These are phyloP conservation scores for Phanerochaete carnosa DNA, from an alignment of 768 basidiomycete species.

Conservation along the genomic window DNA sequence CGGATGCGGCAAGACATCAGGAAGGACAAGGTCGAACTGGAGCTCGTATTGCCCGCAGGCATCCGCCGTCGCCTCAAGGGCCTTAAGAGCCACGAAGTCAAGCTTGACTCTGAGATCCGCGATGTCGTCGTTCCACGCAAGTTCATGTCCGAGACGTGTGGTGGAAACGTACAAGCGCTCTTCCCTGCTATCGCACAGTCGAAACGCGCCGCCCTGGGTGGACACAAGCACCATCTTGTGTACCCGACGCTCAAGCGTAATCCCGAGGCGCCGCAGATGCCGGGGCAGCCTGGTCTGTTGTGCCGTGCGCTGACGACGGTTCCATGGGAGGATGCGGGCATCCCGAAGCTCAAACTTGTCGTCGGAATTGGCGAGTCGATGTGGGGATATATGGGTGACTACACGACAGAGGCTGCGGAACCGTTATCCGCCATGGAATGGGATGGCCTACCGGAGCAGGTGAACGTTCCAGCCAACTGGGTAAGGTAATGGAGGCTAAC, in stretches of 20 bases:
- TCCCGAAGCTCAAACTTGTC: not conserved
- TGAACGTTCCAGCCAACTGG: not conserved
- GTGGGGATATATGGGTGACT: constrained; percentile 11
- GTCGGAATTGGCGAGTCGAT: not conserved
- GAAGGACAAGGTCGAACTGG: not conserved
- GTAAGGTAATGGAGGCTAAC: not conserved
- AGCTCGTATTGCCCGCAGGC: not conserved
- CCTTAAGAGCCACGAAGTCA: constrained; percentile 2
- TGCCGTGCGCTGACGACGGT: not conserved
- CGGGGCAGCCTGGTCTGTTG: constrained; percentile 11
- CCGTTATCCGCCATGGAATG: constrained; percentile 5
- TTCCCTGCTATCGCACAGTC: constrained; percentile 5
- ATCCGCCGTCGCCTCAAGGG: not conserved
- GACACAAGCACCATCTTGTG: constrained; percentile 8
- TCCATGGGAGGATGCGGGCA: not conserved
- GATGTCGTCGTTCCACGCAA: constrained; percentile 3
- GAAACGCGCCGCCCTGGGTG: constrained; percentile 1
- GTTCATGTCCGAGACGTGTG: constrained; percentile 11
- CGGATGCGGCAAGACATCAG: not conserved
- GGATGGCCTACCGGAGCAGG: not conserved
- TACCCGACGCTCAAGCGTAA: constrained; percentile 10
- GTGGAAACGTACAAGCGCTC: constrained; percentile 1
- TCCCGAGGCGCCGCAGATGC: constrained; percentile 10
- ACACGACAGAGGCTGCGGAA: not conserved
- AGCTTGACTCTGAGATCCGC: constrained; percentile 7